Evolutionary conservation across 352 stramenopile species (phyloP).

Genomic region (Phytophthora fragariae): DNA sequence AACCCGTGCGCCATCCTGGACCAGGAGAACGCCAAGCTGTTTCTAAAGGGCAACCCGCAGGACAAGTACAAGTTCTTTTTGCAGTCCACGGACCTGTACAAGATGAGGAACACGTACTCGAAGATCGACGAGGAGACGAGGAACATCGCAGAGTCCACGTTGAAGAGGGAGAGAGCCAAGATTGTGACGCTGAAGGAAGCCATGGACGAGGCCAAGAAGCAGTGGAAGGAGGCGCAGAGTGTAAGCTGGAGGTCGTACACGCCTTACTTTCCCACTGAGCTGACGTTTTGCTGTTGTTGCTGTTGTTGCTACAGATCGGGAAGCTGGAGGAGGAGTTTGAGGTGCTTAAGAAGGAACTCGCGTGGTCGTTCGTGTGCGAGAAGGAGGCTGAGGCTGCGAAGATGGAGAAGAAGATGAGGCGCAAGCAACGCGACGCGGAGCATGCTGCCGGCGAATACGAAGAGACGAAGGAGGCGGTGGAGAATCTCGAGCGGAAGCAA

Average conservation of each 20-base stretch:
- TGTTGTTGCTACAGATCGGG: constrained; percentile 55
- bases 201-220: constrained; percentile 70
- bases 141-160: constrained; percentile 63
- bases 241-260: constrained; percentile 28
- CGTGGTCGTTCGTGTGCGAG: constrained; percentile 84
- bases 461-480: constrained; percentile 55
- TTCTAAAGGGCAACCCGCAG: constrained; percentile 93
- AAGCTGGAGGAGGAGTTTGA: constrained; percentile 77
- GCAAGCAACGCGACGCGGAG: constrained; percentile 56
- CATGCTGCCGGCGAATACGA: constrained; percentile 51
- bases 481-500: constrained; percentile 65
- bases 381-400: constrained; percentile 64
- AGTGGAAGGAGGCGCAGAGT: constrained; percentile 83
- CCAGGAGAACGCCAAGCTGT: constrained; percentile 98
- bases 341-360: constrained; percentile 79
- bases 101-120: constrained; percentile 87
- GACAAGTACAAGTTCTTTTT: constrained; percentile 99
- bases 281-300: not conserved
- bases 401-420: constrained; percentile 62
- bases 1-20: constrained; percentile 98
- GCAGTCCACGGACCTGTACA: constrained; percentile 96
- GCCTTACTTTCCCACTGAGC: not conserved
- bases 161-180: constrained; percentile 76
- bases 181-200: constrained; percentile 60
- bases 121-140: constrained; percentile 89